Evolutionary conservation across 768 basidiomycete species (phyloP), one percentile per base, ranked within the genome.

Genomic region (Kondoa subrosea): DNA sequence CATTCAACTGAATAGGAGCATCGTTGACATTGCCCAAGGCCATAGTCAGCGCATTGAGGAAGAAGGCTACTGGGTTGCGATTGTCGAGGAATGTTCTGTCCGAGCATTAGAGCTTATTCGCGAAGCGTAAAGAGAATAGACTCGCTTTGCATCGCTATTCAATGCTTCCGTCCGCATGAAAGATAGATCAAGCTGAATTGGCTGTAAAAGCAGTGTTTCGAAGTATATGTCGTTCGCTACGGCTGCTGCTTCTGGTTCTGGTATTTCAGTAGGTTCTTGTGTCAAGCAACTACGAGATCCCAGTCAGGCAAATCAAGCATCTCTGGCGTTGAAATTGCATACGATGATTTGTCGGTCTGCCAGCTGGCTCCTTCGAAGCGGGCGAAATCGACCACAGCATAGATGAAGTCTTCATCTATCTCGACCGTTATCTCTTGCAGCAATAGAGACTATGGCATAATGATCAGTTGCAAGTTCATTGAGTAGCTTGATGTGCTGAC

Each of bases 111-210:
- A 25, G 27, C 12, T 27, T 34, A 21, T 15, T 30, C 25, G 4
- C 2, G 29, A 3, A 14, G 63, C 12, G 34, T 21, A 8, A 21
- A 60, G n/a, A n/a, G n/a, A n/a, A n/a, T n/a, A n/a, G 25, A 14
- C 2, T 59, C 40, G 34, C 33, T 27, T 26, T n/a, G 2, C 88
- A 74, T 91, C 91, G 56, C 87, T 87, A 76, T 87, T 95, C 67
- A 93, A 84, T 31, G 89, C 81, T 73, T 96, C 95, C 0, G 93
- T 93, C 21, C 92, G 85, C 89, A 95, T 93, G 80, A 99, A 99
- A 0, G 95, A 97, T 21, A 99, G 78, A 0, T 89, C 86, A 2
- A 99, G 80, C 70, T 86, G 85, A 74, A 97, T 88, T 3, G 95
- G 95, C 70, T 99, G 93, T 31, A 99, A 80, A 73, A 95, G 89